phyloP scores from a whole-genome alignment of 768 basidiomycete species.

The Boletales sp. region DNA sequence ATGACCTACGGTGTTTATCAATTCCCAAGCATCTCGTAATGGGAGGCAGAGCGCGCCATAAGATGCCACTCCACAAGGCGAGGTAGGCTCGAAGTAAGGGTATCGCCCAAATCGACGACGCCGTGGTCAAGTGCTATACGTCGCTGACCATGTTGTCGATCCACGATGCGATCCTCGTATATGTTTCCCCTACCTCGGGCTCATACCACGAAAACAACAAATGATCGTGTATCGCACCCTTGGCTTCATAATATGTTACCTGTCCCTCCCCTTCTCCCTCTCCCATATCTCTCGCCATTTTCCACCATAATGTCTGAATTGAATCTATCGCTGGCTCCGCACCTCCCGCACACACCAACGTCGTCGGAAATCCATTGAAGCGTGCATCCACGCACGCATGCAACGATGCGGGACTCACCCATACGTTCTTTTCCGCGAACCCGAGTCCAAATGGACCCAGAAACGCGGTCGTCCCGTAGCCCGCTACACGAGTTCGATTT shows the following conservation, averaged over 20 bases:
- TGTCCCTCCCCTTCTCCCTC: conserved; percentile 35
- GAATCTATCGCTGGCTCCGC: conserved; percentile 57
- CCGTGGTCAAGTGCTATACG: no score
- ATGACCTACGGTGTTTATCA: no score
- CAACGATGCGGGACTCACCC: conserved; percentile 57
- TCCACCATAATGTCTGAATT: conserved; percentile 44
- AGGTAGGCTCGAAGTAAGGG: no score
- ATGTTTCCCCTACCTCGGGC: conserved; percentile 49
- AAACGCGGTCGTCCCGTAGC: conserved; percentile 33
- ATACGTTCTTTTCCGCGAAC: conserved; percentile 46
- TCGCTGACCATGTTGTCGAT: no score
- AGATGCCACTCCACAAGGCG: no score
- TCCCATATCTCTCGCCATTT: conserved; percentile 54
- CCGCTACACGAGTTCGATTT: neutral
- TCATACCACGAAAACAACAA: conserved; percentile 50
- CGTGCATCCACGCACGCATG: conserved; percentile 34
- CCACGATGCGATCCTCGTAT: conserved; percentile 51
- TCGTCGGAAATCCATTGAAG: conserved; percentile 58
- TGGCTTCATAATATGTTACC: conserved; percentile 47
- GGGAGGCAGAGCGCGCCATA: no score
- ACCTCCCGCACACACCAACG: conserved; percentile 57
- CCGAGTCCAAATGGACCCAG: conserved; percentile 47
- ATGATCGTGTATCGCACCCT: conserved; percentile 55
- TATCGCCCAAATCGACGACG: no score
- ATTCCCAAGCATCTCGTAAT: no score